Conservation (phyloP, 257 asterid species). For the Jasminum sambac region DNA sequence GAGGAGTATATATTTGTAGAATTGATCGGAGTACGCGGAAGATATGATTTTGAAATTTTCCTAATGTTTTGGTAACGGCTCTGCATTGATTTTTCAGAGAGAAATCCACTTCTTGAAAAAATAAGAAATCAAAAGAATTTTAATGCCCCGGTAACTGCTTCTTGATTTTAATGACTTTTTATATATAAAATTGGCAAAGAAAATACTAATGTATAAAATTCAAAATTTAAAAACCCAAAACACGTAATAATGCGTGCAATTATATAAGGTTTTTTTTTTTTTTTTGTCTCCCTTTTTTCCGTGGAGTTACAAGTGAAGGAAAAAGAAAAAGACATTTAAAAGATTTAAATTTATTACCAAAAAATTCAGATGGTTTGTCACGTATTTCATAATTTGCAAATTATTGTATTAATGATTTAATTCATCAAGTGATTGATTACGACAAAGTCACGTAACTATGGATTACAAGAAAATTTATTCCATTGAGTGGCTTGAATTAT, state of each 20-base stretch:
- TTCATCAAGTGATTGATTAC: not conserved
- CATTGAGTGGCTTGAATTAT: too few relatives aligned
- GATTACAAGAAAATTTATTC: too few relatives aligned
- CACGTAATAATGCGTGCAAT: not conserved
- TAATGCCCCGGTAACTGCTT: not conserved
- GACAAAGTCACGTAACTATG: too few relatives aligned
- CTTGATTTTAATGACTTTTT: not conserved
- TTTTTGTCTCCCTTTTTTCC: too few relatives aligned
- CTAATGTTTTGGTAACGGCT: conserved; percentile 37
- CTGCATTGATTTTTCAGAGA: conserved; percentile 11
- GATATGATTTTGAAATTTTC: conserved; percentile 10
- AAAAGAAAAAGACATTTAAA: not conserved
- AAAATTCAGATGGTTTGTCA: not conserved
- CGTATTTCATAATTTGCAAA: not conserved
- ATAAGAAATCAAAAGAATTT: not conserved
- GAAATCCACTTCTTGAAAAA: conserved; percentile 15
- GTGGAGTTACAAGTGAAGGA: too few relatives aligned
- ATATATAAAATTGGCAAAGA: not conserved
- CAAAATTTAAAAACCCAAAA: not conserved
- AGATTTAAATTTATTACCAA: not conserved
- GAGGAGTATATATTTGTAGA: not conserved
- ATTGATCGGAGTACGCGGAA: too few relatives aligned
- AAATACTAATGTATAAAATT: not conserved
- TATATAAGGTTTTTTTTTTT: not conserved
- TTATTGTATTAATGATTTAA: too few relatives aligned